A percentile compares a stretch with the other conserved stretches of the same genome.
Evolutionary conservation across 345 rosid species (phyloP).

Genomic region (Populus euphratica): DNA sequence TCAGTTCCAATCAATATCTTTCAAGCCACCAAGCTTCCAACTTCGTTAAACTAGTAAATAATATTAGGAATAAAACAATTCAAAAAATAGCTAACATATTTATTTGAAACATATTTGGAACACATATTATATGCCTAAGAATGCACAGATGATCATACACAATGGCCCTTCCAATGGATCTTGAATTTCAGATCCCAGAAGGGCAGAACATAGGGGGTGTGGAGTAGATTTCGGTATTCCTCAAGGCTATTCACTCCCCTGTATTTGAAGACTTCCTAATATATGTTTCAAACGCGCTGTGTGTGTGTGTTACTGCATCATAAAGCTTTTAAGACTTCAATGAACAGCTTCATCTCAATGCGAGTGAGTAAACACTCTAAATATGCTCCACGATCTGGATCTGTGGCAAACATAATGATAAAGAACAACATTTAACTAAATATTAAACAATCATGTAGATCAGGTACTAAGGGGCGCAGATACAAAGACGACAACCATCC

Average conservation of each 20-base stretch:
- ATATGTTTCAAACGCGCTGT: neutral
- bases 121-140: neutral
- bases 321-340: neutral
- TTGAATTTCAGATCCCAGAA: neutral
- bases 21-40: neutral
- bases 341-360: neutral
- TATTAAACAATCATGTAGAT: neutral
- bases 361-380: neutral
- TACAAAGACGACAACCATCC: neutral
- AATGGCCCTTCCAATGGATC: neutral
- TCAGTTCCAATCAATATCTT: neutral
- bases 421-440: neutral
- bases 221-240: neutral
- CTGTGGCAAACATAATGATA: neutral
- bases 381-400: neutral
- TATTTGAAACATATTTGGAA: neutral
- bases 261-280: neutral
- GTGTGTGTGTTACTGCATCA: neutral
- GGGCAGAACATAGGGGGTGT: neutral
- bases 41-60: neutral
- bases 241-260: neutral
- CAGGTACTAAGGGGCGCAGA: neutral
- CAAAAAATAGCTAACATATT: neutral
- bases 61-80: neutral
- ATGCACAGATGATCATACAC: conserved; percentile 8